Evolutionary conservation across 345 rosid species (phyloP).

Genomic region (Syzygium grande): DNA sequence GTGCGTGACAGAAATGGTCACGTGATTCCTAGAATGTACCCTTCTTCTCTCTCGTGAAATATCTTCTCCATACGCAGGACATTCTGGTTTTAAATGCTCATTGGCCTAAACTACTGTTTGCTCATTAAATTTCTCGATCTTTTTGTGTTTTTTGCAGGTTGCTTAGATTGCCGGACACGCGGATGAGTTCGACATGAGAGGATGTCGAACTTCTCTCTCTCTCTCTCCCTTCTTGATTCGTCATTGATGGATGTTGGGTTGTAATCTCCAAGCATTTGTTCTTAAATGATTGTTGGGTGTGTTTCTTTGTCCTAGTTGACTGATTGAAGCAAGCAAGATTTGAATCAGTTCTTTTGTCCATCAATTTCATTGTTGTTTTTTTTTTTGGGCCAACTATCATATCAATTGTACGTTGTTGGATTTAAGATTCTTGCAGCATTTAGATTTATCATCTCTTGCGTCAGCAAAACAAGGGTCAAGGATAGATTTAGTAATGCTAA

Average conservation of each 20-base stretch:
- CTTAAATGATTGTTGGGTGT: neutral
- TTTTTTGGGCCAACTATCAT: neutral
- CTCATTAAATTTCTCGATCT: neutral
- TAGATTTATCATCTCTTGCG: neutral
- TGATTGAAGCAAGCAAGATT: neutral
- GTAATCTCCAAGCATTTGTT: slow-evolving; percentile 19
- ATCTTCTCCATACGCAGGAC: neutral
- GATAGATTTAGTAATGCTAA: neutral
- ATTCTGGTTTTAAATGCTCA: neutral
- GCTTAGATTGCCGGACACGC: slow-evolving; percentile 7
- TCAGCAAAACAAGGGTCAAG: neutral
- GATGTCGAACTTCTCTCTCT: slow-evolving; percentile 25
- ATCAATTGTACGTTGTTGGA: neutral
- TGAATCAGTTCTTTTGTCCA: neutral
- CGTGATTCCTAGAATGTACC: neutral
- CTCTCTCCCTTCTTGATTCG: neutral
- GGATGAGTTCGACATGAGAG: slow-evolving; percentile 43
- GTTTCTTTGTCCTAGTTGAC: neutral
- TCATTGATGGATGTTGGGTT: slow-evolving; percentile 7
- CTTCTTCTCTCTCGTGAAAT: neutral
- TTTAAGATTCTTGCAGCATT: neutral
- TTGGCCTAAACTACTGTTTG: neutral
- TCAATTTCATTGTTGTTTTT: neutral
- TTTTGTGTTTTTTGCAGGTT: slow-evolving; percentile 21
- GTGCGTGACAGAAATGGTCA: neutral